Conservation (phyloP, 129 eudicot genomes). For the Deinandra increscens region DNA sequence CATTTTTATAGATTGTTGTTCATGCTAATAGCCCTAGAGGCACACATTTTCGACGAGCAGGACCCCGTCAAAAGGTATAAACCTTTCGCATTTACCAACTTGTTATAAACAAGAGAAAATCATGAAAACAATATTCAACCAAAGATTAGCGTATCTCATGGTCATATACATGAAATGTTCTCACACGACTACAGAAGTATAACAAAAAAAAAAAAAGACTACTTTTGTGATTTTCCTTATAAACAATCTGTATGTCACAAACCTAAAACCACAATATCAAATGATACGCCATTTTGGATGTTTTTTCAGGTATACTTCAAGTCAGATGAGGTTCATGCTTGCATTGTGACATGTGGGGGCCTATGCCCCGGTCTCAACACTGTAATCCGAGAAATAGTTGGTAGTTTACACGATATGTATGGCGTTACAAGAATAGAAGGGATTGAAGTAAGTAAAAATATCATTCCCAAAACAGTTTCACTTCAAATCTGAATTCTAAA, state of each 20-base stretch:
- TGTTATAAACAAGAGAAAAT: background rate
- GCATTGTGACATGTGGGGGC: slow-evolving; percentile 94
- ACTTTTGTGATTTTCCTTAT: background rate
- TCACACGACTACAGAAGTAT: too few relatives aligned
- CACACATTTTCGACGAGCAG: slow-evolving; percentile 88
- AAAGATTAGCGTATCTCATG: too few relatives aligned
- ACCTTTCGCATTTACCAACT: background rate
- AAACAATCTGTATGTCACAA: background rate
- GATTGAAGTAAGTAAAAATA: slow-evolving; percentile 58
- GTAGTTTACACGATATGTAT: slow-evolving; percentile 72
- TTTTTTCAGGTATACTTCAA: slow-evolving; percentile 63
- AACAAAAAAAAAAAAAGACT: too few relatives aligned
- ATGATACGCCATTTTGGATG: slow-evolving; percentile 3
- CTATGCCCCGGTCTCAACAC: slow-evolving; percentile 96
- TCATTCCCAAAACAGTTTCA: background rate
- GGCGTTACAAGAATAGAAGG: slow-evolving; percentile 73
- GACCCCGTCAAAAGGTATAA: slow-evolving; percentile 82
- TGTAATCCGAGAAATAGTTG: slow-evolving; percentile 82
- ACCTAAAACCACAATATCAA: too few relatives aligned
- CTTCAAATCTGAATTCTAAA: background rate
- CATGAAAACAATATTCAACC: too few relatives aligned
- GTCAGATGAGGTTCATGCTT: slow-evolving; percentile 81
- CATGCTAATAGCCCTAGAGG: slow-evolving; percentile 83
- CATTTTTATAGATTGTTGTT: slow-evolving; percentile 58
- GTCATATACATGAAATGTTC: too few relatives aligned